Conservation (phyloP, 371 early-diverging fungal genomes). For the Sporodiniella umbellata region DNA sequence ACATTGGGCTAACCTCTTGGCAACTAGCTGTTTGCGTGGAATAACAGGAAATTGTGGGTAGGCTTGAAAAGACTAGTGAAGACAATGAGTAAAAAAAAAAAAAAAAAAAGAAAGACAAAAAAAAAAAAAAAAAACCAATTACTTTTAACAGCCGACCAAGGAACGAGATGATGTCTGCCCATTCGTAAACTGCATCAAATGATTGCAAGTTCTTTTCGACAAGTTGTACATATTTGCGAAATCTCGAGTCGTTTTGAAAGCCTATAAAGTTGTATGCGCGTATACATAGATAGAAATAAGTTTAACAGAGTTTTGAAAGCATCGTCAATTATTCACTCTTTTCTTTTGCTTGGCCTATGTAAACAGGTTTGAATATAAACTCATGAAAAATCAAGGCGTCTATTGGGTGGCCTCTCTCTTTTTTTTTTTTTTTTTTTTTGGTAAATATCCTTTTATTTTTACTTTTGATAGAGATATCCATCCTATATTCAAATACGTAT, state of each 20-base stretch:
- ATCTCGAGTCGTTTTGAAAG: conserved; percentile 66
- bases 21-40: conserved; percentile 84
- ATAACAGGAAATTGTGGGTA: conserved; percentile 75
- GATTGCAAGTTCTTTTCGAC: conserved; percentile 85
- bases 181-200: conserved; percentile 91
- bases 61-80: conserved; percentile 69
- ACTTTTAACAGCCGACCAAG: conserved; percentile 82
- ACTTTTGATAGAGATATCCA: conserved; percentile 1
- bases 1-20: conserved; percentile 97
- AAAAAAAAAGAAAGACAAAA: background rate
- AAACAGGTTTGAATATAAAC: background rate
- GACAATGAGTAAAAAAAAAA: background rate
- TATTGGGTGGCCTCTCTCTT: no score
- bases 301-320: no score
- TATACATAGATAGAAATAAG: no score
- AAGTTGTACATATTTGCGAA: conserved; percentile 73
- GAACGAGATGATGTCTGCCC: conserved; percentile 95
- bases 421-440: no score
- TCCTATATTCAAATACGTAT: no score
- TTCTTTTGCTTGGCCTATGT: conserved; percentile 10
- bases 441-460: conserved; percentile 3
- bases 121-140: background rate
- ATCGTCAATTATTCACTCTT: conserved; percentile 14
- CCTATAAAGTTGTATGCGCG: no score
- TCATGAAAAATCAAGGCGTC: background rate